Conservation (phyloP, 768 basidiomycete species). For the Tephrocybe sp. region DNA sequence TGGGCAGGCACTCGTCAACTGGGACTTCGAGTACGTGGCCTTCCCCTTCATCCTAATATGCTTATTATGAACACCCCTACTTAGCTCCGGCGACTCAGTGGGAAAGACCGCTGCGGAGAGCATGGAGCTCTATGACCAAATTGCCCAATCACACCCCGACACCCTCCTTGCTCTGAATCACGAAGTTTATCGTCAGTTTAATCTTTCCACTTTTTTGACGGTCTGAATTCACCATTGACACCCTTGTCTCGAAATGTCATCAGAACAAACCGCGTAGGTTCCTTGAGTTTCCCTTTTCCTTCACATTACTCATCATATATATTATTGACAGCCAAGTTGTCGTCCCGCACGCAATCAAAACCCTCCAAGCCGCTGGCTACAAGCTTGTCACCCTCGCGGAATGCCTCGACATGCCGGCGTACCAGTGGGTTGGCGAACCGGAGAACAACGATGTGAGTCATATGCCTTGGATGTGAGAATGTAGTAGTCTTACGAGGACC, state of each 20-base stretch:
- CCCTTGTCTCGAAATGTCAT: background rate
- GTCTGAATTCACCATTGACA: constrained; percentile 3
- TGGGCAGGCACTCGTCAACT: constrained; percentile 31
- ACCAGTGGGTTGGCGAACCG: constrained; percentile 20
- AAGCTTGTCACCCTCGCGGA: constrained; percentile 39
- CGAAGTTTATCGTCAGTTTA: constrained; percentile 30
- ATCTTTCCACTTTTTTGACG: background rate
- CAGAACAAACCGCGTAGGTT: constrained; percentile 27
- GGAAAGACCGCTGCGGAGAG: constrained; percentile 18
- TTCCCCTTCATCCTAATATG: background rate
- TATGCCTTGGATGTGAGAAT: background rate
- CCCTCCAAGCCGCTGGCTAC: constrained; percentile 31
- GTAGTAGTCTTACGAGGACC: background rate
- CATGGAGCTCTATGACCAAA: constrained; percentile 22
- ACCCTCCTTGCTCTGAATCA: constrained; percentile 35
- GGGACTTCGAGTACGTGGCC: constrained; percentile 38
- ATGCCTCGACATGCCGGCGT: constrained; percentile 33
- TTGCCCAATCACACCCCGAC: constrained; percentile 21
- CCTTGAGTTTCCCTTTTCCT: background rate
- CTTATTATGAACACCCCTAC: background rate
- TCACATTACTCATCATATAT: background rate
- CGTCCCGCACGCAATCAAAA: constrained; percentile 28
- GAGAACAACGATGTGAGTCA: constrained; percentile 1
- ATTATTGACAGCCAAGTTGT: constrained; percentile 14
- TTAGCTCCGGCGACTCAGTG: constrained; percentile 29